A percentile compares a stretch with the other conserved stretches of the same genome.
Evolutionary conservation across 805 yeast genomes (phyloP).

Genomic region (Candida ulmi): DNA sequence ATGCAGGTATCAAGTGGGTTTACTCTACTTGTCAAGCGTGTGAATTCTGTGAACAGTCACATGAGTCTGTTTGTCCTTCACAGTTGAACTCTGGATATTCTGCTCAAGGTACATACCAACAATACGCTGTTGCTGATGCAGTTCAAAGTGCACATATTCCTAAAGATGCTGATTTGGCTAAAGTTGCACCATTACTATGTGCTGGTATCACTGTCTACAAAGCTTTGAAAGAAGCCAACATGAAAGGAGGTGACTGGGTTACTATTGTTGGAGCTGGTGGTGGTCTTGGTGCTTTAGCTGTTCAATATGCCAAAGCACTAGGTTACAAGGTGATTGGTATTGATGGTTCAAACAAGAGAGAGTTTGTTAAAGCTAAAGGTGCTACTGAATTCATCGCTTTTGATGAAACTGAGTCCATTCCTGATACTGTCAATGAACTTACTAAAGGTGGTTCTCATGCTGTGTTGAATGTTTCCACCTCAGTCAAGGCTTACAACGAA

Average conservation of each 20-base stretch:
- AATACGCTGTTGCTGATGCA: constrained; percentile 79
- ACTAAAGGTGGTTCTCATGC: constrained; percentile 66
- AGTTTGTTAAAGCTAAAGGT: constrained; percentile 43
- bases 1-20: constrained; percentile 57
- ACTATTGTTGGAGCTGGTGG: constrained; percentile 72
- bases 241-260: constrained; percentile 62
- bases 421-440: constrained; percentile 11
- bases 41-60: constrained; percentile 44
- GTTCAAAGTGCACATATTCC: constrained; percentile 76
- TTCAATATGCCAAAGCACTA: constrained; percentile 69
- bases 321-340: constrained; percentile 61
- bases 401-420: constrained; percentile 42
- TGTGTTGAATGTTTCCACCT: constrained; percentile 59
- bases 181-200: constrained; percentile 72
- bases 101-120: constrained; percentile 81
- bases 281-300: constrained; percentile 65
- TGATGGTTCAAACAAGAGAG: constrained; percentile 56
- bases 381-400: constrained; percentile 54
- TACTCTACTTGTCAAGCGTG: constrained; percentile 53
- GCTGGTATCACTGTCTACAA: constrained; percentile 87
- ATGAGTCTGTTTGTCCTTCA: constrained; percentile 60
- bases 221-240: constrained; percentile 69
- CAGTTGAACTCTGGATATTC: constrained; percentile 73
- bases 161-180: constrained; percentile 59
- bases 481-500: constrained; percentile 51